These are phyloP conservation scores for Rachicladosporium sp. DNA, from an alignment of 2,329 filamentous ascomycete genomes.

Conservation along the genomic window DNA sequence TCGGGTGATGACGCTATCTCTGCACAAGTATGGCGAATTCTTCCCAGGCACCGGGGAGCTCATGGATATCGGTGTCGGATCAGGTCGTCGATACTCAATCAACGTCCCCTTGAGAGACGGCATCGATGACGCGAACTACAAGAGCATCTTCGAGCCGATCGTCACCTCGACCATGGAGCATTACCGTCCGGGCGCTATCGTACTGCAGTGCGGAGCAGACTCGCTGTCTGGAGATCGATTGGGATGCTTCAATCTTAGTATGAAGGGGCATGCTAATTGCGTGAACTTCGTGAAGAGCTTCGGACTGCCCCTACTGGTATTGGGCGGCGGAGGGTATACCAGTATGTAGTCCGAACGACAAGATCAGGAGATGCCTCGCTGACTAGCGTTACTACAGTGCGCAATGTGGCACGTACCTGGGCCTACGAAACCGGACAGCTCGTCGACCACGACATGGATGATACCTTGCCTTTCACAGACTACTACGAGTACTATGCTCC, in stretches of 20 bases:
- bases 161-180: constrained; percentile 57
- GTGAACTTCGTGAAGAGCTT: constrained; percentile 58
- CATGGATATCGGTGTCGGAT: constrained; percentile 53
- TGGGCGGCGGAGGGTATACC: constrained; percentile 58
- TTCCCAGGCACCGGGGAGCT: constrained; percentile 59
- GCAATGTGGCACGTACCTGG: constrained; percentile 52
- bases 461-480: constrained; percentile 86
- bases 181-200: constrained; percentile 54
- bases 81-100: constrained; percentile 54
- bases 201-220: constrained; percentile 57
- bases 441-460: constrained; percentile 67
- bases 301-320: constrained; percentile 50
- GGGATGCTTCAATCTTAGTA: constrained; percentile 58
- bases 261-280: constrained; percentile 58
- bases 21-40: constrained; percentile 62
- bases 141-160: constrained; percentile 55
- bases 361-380: too few species aligned
- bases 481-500: constrained; percentile 76
- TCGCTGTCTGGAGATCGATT: constrained; percentile 54
- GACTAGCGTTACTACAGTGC: constrained; percentile 26
- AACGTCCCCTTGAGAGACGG: constrained; percentile 59
- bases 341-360: constrained; percentile 17
- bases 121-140: constrained; percentile 55
- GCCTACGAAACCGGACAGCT: constrained; percentile 62
- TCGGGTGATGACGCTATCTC: constrained; percentile 58